Conservation (phyloP, 2,329 filamentous ascomycete species). For the Claviceps capensis region DNA sequence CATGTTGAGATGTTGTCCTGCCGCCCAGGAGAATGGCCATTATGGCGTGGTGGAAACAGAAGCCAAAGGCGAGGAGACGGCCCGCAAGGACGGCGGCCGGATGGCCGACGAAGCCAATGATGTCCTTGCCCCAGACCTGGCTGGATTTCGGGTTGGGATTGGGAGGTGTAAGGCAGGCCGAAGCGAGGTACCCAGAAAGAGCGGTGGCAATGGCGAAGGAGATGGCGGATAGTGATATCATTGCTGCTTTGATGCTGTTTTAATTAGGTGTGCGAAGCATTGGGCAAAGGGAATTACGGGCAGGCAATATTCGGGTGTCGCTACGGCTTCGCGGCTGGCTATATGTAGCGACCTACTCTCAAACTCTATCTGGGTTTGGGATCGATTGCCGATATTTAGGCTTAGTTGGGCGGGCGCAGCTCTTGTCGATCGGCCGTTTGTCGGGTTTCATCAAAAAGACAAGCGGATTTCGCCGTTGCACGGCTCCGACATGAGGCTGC, state of each 20-base stretch:
- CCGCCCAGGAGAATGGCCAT: neutral
- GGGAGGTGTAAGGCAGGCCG: neutral
- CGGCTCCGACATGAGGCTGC: neutral
- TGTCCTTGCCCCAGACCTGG: slow-evolving; percentile 3
- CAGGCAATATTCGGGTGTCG: too few species aligned
- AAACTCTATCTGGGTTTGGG: neutral
- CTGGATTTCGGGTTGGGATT: neutral
- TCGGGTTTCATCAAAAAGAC: neutral
- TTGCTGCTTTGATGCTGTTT: neutral
- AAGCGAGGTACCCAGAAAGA: slow-evolving; percentile 1
- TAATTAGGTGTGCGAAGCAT: neutral
- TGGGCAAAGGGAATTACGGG: too few species aligned
- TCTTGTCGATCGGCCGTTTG: neutral
- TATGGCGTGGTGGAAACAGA: neutral
- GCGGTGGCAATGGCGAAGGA: slow-evolving; percentile 1
- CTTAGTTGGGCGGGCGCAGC: too few species aligned
- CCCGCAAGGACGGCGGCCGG: neutral
- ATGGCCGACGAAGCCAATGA: neutral
- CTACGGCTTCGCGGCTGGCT: too few species aligned
- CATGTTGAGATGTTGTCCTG: neutral
- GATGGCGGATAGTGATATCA: slow-evolving; percentile 3
- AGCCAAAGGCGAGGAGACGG: neutral
- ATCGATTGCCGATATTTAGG: neutral
- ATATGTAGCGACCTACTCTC: too few species aligned
- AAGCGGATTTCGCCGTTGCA: neutral